Base-by-base conservation (phyloP, 108 stramenopile genomes). In the Tribonema minus region DNA sequence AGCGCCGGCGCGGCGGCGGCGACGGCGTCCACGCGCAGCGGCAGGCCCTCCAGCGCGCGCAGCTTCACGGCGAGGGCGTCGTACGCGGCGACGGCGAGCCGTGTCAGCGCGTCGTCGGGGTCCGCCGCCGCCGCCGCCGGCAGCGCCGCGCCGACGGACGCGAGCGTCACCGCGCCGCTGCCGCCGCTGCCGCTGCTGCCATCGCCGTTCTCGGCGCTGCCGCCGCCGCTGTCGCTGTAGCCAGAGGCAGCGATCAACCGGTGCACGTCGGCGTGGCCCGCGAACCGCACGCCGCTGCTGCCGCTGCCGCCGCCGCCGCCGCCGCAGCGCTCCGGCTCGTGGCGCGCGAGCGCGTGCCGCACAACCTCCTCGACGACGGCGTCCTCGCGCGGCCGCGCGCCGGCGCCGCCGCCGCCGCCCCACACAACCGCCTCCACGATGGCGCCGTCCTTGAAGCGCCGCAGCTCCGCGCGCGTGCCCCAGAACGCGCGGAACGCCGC, bases 371-470 rank as follows among this genome's bases (percentile, higher is more conserved):
- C 15, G 20, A 54, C 20, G 46, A 54, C 20, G 20, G 15, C 20
- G 46, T 54, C 15, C 20, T 54, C 20, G n/a, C n/a, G n/a, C n/a
- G n/a, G n/a, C n/a, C n/a, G n/a, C n/a, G n/a, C n/a, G n/a, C n/a
- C n/a, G n/a, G n/a, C n/a, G n/a, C n/a, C n/a, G n/a, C n/a, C n/a
- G 20, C 15, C 20, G 27, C 75, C 75, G 37, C 35, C 58, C 75
- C 75, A 76, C 28, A 76, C 75, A 33, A 76, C 75, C 36, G 75
- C 75, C 37, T 76, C 75, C 66, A 76, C 75, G n/a, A 76, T 76
- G 64, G 64, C 65, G 7, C 75, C 75, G 27, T 76, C 75, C 58
- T 76, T 76, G 7, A 76, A 76, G 40, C 77, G 68, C 40, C 77
- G 40, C 9, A 79, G 68, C 77, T 79, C 77, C 38, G 64, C 66